Evolutionary conservation across 306 rosid genomes (phyloP).

Genomic region (Ceratonia siliqua): DNA sequence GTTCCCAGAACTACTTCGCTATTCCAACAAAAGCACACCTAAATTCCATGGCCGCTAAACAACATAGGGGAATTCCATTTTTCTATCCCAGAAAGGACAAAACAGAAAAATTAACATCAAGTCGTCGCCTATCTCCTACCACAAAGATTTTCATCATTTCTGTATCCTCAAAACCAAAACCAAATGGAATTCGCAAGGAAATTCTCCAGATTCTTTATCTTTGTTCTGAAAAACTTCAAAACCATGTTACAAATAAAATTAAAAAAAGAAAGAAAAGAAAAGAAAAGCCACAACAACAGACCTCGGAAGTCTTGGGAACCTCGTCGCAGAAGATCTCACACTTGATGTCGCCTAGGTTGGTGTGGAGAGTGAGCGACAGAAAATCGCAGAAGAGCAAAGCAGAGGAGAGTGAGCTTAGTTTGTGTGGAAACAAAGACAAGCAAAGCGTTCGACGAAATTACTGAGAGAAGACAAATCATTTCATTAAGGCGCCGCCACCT

Average conservation of each 20-base stretch:
- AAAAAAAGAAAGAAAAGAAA: not conserved
- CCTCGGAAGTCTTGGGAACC: slow-evolving; percentile 90
- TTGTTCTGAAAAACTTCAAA: not conserved
- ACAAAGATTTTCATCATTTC: not conserved
- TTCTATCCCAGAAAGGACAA: too few species aligned
- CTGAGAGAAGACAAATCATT: slow-evolving; percentile 32
- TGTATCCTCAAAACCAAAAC: not conserved
- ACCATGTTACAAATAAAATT: too few species aligned
- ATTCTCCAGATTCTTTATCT: not conserved
- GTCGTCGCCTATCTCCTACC: not conserved
- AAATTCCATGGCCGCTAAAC: not conserved
- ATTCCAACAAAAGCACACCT: not conserved
- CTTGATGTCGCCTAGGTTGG: slow-evolving; percentile 93
- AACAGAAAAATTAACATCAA: not conserved
- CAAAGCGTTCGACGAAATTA: not conserved
- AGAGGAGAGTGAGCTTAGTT: not conserved
- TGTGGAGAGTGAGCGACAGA: slow-evolving; percentile 89
- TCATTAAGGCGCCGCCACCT: not conserved
- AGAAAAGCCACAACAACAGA: slow-evolving; percentile 9
- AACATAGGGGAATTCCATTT: not conserved
- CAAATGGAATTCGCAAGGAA: not conserved
- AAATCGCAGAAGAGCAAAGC: not conserved
- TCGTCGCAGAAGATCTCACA: slow-evolving; percentile 95
- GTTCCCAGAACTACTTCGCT: not conserved
- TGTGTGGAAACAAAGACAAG: not conserved